Conservation (phyloP, 1,284 basidiomycete genomes). For the Schizophyllum commune region DNA sequence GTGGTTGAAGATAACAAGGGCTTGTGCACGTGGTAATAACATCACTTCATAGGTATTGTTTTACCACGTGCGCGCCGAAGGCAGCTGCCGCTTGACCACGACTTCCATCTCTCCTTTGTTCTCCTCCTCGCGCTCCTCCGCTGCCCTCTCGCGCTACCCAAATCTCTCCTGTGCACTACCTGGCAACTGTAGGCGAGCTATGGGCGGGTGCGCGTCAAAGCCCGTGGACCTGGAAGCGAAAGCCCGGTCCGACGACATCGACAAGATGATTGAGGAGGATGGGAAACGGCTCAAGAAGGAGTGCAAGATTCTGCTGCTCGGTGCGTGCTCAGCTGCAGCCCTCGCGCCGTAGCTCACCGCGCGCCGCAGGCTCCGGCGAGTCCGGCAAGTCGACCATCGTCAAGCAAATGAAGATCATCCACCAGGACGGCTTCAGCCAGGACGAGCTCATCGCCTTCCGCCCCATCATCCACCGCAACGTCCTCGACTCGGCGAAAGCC, state of each 20-base stretch:
- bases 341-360: background rate
- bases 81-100: too few species aligned
- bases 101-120: too few species aligned
- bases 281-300: slow-evolving; percentile 75
- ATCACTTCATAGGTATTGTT: too few species aligned
- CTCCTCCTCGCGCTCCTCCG: too few species aligned
- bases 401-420: slow-evolving; percentile 99
- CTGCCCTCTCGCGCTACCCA: too few species aligned
- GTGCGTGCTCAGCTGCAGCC: slow-evolving; percentile 36
- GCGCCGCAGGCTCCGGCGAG: slow-evolving; percentile 44
- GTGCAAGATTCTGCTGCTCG: slow-evolving; percentile 91
- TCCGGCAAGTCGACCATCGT: slow-evolving; percentile 96
- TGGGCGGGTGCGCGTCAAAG: slow-evolving; percentile 12
- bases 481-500: slow-evolving; percentile 86
- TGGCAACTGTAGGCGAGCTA: too few species aligned
- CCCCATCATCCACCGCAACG: slow-evolving; percentile 78
- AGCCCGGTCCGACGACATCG: slow-evolving; percentile 65
- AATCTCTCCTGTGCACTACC: too few species aligned
- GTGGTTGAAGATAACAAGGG: too few species aligned
- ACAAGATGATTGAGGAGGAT: slow-evolving; percentile 69
- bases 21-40: too few species aligned
- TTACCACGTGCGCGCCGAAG: too few species aligned
- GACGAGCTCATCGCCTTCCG: slow-evolving; percentile 80
- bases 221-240: slow-evolving; percentile 50
- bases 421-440: slow-evolving; percentile 85